Evolutionary conservation across 2,329 filamentous ascomycete genomes (phyloP), one percentile per base, ranked within the genome.

Genomic region (Xylariales sp.): DNA sequence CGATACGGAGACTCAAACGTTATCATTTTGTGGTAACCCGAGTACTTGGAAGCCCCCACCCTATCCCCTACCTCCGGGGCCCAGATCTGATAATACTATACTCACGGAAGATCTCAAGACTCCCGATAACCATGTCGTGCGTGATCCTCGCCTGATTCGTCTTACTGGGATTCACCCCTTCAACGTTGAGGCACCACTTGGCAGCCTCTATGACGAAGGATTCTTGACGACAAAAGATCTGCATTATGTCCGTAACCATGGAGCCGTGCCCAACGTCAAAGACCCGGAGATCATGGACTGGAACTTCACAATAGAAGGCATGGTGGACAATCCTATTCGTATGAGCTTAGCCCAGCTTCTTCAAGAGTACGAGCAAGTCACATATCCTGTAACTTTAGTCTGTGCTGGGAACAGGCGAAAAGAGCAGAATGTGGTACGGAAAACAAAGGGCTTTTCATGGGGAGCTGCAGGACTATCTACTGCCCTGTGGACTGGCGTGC

Each of bases 371-470:
- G 89, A 94, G 62, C 93, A 97, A 77, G 86, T 93, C 32, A 97
- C 94, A 2, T 92, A 92, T 65, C 94, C 94, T 0, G 86, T 97
- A 67, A 97, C 94, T 0, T 86, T 97, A 1, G 94, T 97, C 28
- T 97, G 94, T 78, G 94, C 94, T 3, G 94, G 94, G 1, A 97
- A 97, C 78, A 86, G 94, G 67, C 87, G 94, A 39, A 97, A 97
- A 81, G 94, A 97, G 80, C 94, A 97, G 77, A 97, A 97, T 73
- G 85, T 93, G 59, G 92, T 97, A 3, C 87, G 93, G 16, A 97
- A 97, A 79, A 93, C 92, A 0, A 97, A 97, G 75, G 94, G 94
- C 0, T 97, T 97, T 81, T 97, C 93, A 1, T 97, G 94, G 94
- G 94, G 94, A 43, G 85, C 94, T 0, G 94, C 93, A 3, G 94